A percentile compares a stretch with the other conserved stretches of the same genome.
Evolutionary conservation across 306 rosid species (phyloP).

Genomic region (Casuarina equisetifolia): DNA sequence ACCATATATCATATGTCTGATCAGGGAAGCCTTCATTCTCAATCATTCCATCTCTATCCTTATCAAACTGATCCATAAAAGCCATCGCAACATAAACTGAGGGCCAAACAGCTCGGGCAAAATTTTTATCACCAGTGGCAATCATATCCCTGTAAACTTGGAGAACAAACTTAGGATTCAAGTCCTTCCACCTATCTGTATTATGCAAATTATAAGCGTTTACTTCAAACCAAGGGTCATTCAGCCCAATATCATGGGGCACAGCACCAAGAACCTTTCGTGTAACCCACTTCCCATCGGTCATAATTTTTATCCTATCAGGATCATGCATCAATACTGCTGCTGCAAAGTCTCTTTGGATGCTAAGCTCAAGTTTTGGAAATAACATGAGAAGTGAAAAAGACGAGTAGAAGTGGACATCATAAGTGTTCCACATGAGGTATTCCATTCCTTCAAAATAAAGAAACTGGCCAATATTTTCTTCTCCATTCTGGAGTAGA

Average conservation of each 20-base stretch:
- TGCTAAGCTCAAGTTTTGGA: conserved; percentile 90
- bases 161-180: conserved; percentile 96
- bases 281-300: conserved; percentile 62
- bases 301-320: conserved; percentile 58
- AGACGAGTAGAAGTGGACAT: conserved; percentile 94
- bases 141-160: conserved; percentile 92
- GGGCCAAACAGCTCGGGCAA: conserved; percentile 94
- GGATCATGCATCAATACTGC: conserved; percentile 99
- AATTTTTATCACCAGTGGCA: conserved; percentile 87
- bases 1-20: conserved; percentile 96
- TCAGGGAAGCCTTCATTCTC: conserved; percentile 97
- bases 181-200: conserved; percentile 97
- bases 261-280: conserved; percentile 97
- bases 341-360: conserved; percentile 97
- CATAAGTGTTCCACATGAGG: conserved; percentile 95
- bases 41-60: conserved; percentile 91
- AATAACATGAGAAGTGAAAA: conserved; percentile 77
- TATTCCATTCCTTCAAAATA: conserved; percentile 90
- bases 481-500: conserved; percentile 88
- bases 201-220: conserved; percentile 76
- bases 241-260: conserved; percentile 90
- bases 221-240: conserved; percentile 95
- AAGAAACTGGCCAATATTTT: conserved; percentile 91
- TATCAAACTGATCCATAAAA: conserved; percentile 94
- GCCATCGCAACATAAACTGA: conserved; percentile 92